These are phyloP conservation scores for Hypoxylon subgilvum DNA, from an alignment of 495 filamentous ascomycete genomes.

Conservation along the genomic window DNA sequence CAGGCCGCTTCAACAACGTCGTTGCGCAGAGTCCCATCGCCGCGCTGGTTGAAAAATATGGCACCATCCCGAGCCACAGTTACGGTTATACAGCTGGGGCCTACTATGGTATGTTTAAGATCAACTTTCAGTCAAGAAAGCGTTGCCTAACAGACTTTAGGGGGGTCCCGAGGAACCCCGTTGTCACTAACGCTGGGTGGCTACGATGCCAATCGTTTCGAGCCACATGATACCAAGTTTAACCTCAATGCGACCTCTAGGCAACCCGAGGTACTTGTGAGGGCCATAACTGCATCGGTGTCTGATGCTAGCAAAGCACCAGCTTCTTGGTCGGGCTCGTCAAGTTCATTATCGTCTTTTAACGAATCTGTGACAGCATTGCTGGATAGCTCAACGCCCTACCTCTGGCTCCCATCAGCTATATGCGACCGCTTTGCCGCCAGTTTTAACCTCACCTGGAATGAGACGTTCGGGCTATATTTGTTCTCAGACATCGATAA, in stretches of 20 bases:
- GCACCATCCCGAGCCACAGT: conserved; percentile 63
- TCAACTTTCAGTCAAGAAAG: background rate
- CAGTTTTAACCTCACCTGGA: conserved; percentile 64
- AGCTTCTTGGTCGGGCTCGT: conserved; percentile 49
- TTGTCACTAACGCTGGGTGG: conserved; percentile 68
- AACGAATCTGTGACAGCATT: conserved; percentile 57
- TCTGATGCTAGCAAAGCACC: conserved; percentile 46
- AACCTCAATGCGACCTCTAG: conserved; percentile 52
- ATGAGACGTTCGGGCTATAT: conserved; percentile 54
- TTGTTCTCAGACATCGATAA: conserved; percentile 43
- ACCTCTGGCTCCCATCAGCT: conserved; percentile 67
- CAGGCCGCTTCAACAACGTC: conserved; percentile 49
- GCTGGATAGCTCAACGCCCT: conserved; percentile 72
- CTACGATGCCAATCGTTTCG: conserved; percentile 65
- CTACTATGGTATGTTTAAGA: conserved; percentile 57
- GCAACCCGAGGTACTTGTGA: conserved; percentile 60
- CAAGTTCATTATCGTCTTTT: conserved; percentile 48
- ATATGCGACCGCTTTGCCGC: conserved; percentile 69
- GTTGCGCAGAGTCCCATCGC: conserved; percentile 45
- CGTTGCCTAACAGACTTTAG: conserved; percentile 38
- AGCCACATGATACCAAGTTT: conserved; percentile 60
- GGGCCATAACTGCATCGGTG: conserved; percentile 60
- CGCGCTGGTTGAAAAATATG: conserved; percentile 56
- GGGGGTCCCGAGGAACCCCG: conserved; percentile 51
- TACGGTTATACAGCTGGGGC: conserved; percentile 74